Evolutionary conservation across 2,329 filamentous ascomycete genomes (phyloP), one percentile per base, ranked within the genome.

Genomic region (Arthroderma uncinatum): DNA sequence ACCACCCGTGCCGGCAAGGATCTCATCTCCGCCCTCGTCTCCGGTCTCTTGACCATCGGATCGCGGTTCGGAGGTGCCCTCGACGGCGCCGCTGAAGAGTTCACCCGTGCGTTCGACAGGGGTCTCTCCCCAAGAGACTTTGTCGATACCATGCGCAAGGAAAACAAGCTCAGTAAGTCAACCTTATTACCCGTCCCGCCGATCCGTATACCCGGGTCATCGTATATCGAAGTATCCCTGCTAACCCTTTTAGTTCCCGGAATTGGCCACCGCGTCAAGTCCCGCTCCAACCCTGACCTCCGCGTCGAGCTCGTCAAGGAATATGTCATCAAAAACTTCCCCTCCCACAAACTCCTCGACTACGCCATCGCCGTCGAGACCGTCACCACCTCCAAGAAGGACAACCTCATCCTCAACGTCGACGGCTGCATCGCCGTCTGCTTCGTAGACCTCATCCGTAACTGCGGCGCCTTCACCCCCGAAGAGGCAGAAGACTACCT

Each of bases 231-330:
- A 34, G 8, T 25, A 23, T 42, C 47, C 16, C 30, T 56, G 37
- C 37, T 55, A 28, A 70, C 73, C 66, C 73, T 63, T 7, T 60
- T 53, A 83, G 80, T 98, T 67, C 93, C 93, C 63, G 93, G 93
- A 81, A 98, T 98, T 68, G 93, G 93, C 67, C 93, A 98, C 83
- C 89, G 91, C 77, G 89, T 98, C 82, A 98, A 98, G 84, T 98
- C 93, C 65, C 87, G 93, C 70, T 96, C 97, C 83, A 98, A 98
- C 85, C 93, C 93, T 62, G 93, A 98, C 84, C 86, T 98, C 67
- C 93, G 93, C 82, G 93, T 98, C 67, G 92, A 97, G 80, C 87
- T 98, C 59, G 93, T 98, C 71, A 98, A 97, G 83, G 92, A 98
- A 78, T 98, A 93, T 75, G 93, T 95, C 71, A 82, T 91, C 77